Conservation (phyloP, 2,329 filamentous ascomycete species). For the Arthrobotrys musiformis region DNA sequence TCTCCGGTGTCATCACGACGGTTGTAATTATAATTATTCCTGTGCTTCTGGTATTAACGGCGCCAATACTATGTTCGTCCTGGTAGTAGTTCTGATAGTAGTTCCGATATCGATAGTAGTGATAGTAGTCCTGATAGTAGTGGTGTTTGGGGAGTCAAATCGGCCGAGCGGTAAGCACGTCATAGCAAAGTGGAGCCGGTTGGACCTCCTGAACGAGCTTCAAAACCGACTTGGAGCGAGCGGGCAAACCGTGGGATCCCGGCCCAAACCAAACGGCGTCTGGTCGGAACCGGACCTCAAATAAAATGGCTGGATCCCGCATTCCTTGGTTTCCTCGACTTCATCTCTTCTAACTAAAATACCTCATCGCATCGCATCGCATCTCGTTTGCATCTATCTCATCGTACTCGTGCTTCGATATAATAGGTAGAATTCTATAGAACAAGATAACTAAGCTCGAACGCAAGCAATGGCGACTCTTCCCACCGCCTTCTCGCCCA, state of each 20-base stretch:
- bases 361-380: not conserved
- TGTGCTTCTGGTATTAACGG: not conserved
- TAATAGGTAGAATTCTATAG: not conserved
- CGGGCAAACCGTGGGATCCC: conserved; percentile 7
- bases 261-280: too few species aligned
- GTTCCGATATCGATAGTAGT: not conserved
- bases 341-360: not conserved
- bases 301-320: conserved; percentile 44
- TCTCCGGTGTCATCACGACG: not conserved
- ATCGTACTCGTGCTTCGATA: not conserved
- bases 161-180: conserved; percentile 41
- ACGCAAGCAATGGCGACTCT: conserved; percentile 68
- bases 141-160: not conserved
- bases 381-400: not conserved
- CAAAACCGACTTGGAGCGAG: conserved; percentile 13
- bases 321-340: conserved; percentile 1
- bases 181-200: conserved; percentile 38
- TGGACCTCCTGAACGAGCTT: conserved; percentile 28
- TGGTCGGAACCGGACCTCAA: conserved; percentile 1
- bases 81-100: too few species aligned
- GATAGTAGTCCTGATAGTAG: not conserved
- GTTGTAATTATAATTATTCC: not conserved
- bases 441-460: not conserved
- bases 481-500: conserved; percentile 68
- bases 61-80: too few species aligned